These are phyloP conservation scores for Leccinum ochraceum DNA, from an alignment of 768 basidiomycete species.

Conservation along the genomic window DNA sequence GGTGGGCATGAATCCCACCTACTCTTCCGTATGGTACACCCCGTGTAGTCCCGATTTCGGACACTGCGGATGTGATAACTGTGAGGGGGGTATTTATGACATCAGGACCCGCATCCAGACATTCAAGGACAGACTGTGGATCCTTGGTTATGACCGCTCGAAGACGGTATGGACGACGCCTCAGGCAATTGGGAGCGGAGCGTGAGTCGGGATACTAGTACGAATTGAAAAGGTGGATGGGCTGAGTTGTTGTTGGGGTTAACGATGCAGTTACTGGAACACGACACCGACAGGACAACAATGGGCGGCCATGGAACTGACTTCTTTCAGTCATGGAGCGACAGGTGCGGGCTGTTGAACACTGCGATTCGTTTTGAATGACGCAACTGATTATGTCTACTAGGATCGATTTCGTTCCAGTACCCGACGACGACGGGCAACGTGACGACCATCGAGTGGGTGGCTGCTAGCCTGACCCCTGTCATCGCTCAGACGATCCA, in stretches of 20 bases:
- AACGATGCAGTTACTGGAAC: slow-evolving; percentile 28
- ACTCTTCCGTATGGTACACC: slow-evolving; percentile 59
- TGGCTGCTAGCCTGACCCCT: slow-evolving; percentile 4
- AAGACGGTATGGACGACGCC: slow-evolving; percentile 79
- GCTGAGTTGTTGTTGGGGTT: not conserved
- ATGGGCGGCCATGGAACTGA: slow-evolving; percentile 27
- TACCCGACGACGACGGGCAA: slow-evolving; percentile 27
- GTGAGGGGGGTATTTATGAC: slow-evolving; percentile 63
- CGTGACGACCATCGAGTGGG: slow-evolving; percentile 27
- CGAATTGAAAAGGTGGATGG: not conserved
- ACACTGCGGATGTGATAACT: slow-evolving; percentile 73
- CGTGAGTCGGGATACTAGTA: slow-evolving; percentile 22
- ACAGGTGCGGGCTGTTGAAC: slow-evolving; percentile 14
- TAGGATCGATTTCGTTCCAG: slow-evolving; percentile 32
- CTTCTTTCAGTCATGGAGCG: slow-evolving; percentile 30
- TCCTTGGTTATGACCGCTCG: slow-evolving; percentile 63
- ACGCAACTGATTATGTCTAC: not conserved
- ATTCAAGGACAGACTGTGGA: slow-evolving; percentile 56
- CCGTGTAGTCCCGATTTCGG: slow-evolving; percentile 65
- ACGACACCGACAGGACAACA: slow-evolving; percentile 30
- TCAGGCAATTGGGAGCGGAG: slow-evolving; percentile 68
- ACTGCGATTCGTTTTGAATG: not conserved
- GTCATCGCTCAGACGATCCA: slow-evolving; percentile 13
- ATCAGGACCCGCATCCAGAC: slow-evolving; percentile 66
- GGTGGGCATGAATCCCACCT: slow-evolving; percentile 60